phyloP scores from a whole-genome alignment of 768 basidiomycete genomes.

The Leccinum variicolor region DNA sequence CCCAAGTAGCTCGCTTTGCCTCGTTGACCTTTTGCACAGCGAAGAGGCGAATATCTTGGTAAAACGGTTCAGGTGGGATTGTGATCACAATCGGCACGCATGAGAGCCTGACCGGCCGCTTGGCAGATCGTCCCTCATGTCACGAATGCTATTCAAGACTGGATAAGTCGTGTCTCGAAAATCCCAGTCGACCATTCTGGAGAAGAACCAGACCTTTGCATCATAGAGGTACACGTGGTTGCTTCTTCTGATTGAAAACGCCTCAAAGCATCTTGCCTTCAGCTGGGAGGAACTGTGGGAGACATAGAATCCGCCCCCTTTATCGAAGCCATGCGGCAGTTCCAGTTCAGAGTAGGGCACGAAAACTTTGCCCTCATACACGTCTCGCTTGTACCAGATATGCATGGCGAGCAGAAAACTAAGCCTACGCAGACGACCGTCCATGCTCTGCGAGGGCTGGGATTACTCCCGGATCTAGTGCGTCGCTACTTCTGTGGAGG shows the following conservation, averaged over 20 bases:
- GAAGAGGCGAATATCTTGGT: slow-evolving; percentile 86
- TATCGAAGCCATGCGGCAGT: slow-evolving; percentile 98
- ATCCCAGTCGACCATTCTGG: slow-evolving; percentile 93
- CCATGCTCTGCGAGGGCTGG: slow-evolving; percentile 87
- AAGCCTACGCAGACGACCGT: slow-evolving; percentile 98
- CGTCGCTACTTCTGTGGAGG: slow-evolving; percentile 22
- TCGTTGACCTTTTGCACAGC: slow-evolving; percentile 36
- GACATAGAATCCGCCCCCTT: slow-evolving; percentile 99
- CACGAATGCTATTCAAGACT: slow-evolving; percentile 96
- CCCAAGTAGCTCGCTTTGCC: background rate
- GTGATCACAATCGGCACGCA: background rate
- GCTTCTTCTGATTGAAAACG: background rate
- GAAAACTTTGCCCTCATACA: slow-evolving; percentile 97
- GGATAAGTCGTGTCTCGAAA: slow-evolving; percentile 94
- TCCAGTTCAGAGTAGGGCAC: slow-evolving; percentile 96
- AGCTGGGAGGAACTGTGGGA: slow-evolving; percentile 98
- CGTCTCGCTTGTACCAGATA: slow-evolving; percentile 96
- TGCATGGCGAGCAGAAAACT: slow-evolving; percentile 99
- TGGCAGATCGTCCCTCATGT: slow-evolving; percentile 89
- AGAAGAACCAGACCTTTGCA: slow-evolving; percentile 93
- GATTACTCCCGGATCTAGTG: slow-evolving; percentile 89
- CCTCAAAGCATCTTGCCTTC: slow-evolving; percentile 2
- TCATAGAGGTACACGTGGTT: slow-evolving; percentile 75
- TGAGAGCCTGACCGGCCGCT: slow-evolving; percentile 7
- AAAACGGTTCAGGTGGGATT: slow-evolving; percentile 87